These are phyloP conservation scores for Cyberlindnera bimundalis DNA, from an alignment of 805 yeast genomes.

Conservation along the genomic window DNA sequence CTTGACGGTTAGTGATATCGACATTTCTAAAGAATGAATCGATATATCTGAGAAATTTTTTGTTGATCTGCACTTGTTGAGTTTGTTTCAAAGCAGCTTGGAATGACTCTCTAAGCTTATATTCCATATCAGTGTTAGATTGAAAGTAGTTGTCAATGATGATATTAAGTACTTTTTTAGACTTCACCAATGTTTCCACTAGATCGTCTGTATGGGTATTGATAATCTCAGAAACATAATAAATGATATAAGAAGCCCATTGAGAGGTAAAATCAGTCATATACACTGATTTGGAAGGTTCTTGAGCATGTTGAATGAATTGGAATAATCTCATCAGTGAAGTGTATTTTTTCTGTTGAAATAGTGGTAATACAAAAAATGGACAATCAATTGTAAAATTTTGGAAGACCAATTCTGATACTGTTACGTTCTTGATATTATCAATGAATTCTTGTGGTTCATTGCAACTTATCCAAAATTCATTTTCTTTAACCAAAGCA, in stretches of 20 bases:
- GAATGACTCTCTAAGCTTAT: slow-evolving; percentile 22
- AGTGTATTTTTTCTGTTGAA: slow-evolving; percentile 9
- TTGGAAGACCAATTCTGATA: slow-evolving; percentile 9
- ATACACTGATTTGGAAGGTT: slow-evolving; percentile 1
- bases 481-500: slow-evolving; percentile 9
- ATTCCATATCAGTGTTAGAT: slow-evolving; percentile 14
- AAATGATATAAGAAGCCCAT: slow-evolving; percentile 18
- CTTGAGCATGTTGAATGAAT: slow-evolving; percentile 10
- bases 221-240: slow-evolving; percentile 11
- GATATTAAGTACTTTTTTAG: slow-evolving; percentile 16
- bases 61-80: slow-evolving; percentile 10
- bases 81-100: slow-evolving; percentile 14
- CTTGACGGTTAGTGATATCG: neutral
- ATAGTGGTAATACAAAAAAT: slow-evolving; percentile 12
- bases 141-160: slow-evolving; percentile 12
- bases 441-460: neutral
- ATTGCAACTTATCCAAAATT: slow-evolving; percentile 15
- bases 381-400: slow-evolving; percentile 8
- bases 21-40: slow-evolving; percentile 20
- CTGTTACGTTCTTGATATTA: slow-evolving; percentile 1
- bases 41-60: slow-evolving; percentile 16
- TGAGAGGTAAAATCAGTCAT: slow-evolving; percentile 1
- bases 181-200: slow-evolving; percentile 14
- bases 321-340: slow-evolving; percentile 12
- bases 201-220: slow-evolving; percentile 9